A percentile compares a stretch with the other conserved stretches of the same genome.
Evolutionary conservation across 2,329 filamentous ascomycete genomes (phyloP).

Genomic region (Colletotrichum kahawae): DNA sequence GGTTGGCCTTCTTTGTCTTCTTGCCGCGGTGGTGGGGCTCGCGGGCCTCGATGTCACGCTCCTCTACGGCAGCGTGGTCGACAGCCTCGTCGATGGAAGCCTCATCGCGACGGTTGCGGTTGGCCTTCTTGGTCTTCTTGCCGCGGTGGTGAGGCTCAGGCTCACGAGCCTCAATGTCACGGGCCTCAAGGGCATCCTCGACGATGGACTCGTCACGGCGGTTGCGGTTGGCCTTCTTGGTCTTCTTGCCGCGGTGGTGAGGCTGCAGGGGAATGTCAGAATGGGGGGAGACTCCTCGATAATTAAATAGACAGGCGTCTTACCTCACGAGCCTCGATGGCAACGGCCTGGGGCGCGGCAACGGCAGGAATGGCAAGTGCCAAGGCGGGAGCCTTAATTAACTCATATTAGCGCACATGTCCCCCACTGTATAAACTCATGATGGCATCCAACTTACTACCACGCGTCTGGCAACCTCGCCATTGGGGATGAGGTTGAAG

Average conservation of each 20-base stretch:
- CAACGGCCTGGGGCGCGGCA: slow-evolving; percentile 5
- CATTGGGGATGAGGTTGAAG: slow-evolving; percentile 2
- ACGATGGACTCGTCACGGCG: background rate
- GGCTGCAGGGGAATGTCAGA: slow-evolving; percentile 15
- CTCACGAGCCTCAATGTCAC: slow-evolving; percentile 24
- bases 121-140: slow-evolving; percentile 23
- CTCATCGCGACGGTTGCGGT: background rate
- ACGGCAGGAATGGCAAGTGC: slow-evolving; percentile 17
- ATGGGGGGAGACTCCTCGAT: background rate
- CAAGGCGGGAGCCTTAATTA: slow-evolving; percentile 12
- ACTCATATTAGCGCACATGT: background rate
- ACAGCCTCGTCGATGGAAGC: background rate
- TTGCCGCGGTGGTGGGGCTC: slow-evolving; percentile 23
- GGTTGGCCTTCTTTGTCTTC: slow-evolving; percentile 10
- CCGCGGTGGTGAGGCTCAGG: slow-evolving; percentile 15
- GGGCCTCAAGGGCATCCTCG: slow-evolving; percentile 18
- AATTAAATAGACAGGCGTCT: background rate
- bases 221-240: slow-evolving; percentile 12
- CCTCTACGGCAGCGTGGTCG: background rate
- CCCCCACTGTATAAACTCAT: background rate
- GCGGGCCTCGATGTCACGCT: slow-evolving; percentile 16
- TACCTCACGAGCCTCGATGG: slow-evolving; percentile 22
- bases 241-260: slow-evolving; percentile 19
- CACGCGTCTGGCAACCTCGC: slow-evolving; percentile 13
- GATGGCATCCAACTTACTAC: slow-evolving; percentile 6